These are phyloP conservation scores for Verbascum thapsus DNA, from an alignment of 257 asterid species.

Conservation along the genomic window DNA sequence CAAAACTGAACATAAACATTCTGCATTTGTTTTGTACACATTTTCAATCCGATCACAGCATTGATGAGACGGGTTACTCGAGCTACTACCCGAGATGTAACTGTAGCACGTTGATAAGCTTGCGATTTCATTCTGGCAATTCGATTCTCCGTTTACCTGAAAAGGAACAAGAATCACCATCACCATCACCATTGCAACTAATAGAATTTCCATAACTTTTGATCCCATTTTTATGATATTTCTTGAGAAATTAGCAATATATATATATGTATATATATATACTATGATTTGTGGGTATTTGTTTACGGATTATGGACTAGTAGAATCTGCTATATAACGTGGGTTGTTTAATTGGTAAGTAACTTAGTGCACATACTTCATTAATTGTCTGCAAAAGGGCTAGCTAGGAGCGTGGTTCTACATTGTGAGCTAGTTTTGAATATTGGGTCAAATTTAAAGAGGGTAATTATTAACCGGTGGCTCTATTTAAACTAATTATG, in stretches of 20 bases:
- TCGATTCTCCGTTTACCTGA: constrained; percentile 9
- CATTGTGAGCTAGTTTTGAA: background rate
- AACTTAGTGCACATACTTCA: background rate
- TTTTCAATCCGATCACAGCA: constrained; percentile 31
- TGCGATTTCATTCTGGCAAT: constrained; percentile 10
- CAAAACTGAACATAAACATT: constrained; percentile 26
- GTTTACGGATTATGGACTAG: background rate
- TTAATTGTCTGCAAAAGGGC: background rate
- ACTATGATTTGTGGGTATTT: background rate
- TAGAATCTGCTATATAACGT: background rate
- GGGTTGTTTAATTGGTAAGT: background rate
- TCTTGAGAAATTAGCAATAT: background rate
- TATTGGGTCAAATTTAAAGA: background rate
- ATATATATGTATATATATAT: no score
- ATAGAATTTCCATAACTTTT: background rate
- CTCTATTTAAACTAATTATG: no score
- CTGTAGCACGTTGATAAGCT: constrained; percentile 24
- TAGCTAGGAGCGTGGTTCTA: background rate
- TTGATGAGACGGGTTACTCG: constrained; percentile 26
- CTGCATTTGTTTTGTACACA: background rate
- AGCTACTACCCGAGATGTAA: constrained; percentile 25
- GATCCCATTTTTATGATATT: background rate
- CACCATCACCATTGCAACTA: background rate
- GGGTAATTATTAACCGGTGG: constrained; percentile 12
- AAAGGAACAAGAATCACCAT: constrained; percentile 5